Base-by-base conservation (phyloP, 1,284 basidiomycete species). In the Fereydounia khargensis region DNA sequence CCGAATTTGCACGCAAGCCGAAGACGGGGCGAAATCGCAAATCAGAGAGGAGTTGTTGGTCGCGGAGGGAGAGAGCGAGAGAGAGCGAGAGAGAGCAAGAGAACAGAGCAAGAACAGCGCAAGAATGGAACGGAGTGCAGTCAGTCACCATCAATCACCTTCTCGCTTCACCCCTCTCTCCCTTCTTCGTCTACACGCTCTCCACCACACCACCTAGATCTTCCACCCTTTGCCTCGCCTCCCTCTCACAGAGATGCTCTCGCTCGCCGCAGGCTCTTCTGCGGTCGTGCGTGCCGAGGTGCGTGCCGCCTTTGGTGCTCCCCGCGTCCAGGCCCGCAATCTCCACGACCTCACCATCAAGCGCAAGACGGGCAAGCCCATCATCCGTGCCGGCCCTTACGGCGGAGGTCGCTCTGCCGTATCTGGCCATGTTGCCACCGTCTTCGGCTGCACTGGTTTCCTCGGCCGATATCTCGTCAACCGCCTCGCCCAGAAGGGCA, bases 371-470 rank as follows among this genome's bases (percentile, higher is more conserved):
- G 73, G 73, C 20, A 61, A 57, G 54, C 68, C 71, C 24, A 63
- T 71, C 55, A 55, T 71, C 44, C 52, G 58, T 30, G 41, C 54
- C n/a, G 73, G 73, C 33, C 71, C 73, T 25, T 73, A 66, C 36
- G 73, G 70, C 11, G 64, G 70, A 23, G 73, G 73, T n/a, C 63
- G 71, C 56, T 70, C 59, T 23, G 73, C 73, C 30, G 65, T 65
- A 8, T 70, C 65, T 19, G 73, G 73, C 19, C 91, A 92, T 78
- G 84, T 87, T 35, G 94, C 87, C 32, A 99, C 94, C 22, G 92
- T 98, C 44, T 98, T 99, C 79, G 94, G 94, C 25, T 89, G 86
- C 74, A 97, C 92, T 9, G 90, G 92, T 6, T 98, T 97, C 78
- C 80, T 99, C 43, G 94, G 94, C 40, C 81, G 92, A 71, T 98